Percentiles rank a stretch among this genome's conserved stretches.
Evolutionary conservation across 306 rosid species (phyloP).

Genomic region (Acacia crassicarpa): DNA sequence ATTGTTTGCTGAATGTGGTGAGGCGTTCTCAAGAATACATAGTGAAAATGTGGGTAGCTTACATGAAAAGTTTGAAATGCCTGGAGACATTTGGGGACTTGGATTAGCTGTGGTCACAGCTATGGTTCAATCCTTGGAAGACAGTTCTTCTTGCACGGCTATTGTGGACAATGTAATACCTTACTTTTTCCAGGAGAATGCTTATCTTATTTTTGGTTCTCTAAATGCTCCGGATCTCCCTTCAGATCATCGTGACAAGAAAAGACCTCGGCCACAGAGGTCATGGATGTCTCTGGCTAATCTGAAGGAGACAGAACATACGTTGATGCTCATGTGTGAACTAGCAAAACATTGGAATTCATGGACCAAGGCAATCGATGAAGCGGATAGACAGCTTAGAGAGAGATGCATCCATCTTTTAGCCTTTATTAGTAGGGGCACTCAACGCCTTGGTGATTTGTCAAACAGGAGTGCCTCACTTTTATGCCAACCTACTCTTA

Average conservation of each 20-base stretch:
- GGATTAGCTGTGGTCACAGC: conserved; percentile 88
- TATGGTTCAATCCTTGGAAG: conserved; percentile 84
- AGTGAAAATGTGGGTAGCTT: conserved; percentile 40
- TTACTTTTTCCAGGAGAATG: conserved; percentile 81
- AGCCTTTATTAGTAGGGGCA: conserved; percentile 84
- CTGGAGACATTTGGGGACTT: conserved; percentile 81
- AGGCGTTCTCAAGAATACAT: conserved; percentile 34
- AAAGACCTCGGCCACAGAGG: conserved; percentile 70
- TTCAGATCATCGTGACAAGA: conserved; percentile 74
- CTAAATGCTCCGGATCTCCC: conserved; percentile 77
- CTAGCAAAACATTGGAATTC: conserved; percentile 80
- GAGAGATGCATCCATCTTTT: conserved; percentile 92
- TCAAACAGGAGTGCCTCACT: conserved; percentile 55
- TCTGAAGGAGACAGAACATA: conserved; percentile 82
- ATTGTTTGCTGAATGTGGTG: conserved; percentile 57
- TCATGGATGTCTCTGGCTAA: conserved; percentile 57
- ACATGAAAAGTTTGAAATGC: conserved; percentile 51
- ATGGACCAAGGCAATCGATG: conserved; percentile 76
- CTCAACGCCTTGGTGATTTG: conserved; percentile 65
- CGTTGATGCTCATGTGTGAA: conserved; percentile 82
- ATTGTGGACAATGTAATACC: conserved; percentile 72
- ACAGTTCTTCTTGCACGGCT: conserved; percentile 63
- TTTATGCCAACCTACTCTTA: conserved; percentile 69
- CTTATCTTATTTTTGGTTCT: conserved; percentile 60
- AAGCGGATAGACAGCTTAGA: conserved; percentile 71